A percentile compares a stretch with the other conserved stretches of the same genome.
Evolutionary conservation across 305 asterid genomes (phyloP).

Genomic region (Caryopteris hybrid): DNA sequence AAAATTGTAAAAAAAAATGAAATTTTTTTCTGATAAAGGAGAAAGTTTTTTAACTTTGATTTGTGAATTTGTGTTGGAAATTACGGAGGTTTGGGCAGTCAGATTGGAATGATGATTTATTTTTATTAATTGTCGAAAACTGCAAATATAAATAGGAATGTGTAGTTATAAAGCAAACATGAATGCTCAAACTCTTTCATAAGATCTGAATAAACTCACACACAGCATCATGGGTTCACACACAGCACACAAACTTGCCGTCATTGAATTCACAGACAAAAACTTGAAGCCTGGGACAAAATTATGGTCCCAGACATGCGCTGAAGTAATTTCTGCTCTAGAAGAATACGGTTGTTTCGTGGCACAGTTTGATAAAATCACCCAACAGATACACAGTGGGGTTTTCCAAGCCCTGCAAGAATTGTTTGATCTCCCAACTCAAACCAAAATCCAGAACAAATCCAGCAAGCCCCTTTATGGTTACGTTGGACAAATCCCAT

Average conservation of each 20-base stretch:
- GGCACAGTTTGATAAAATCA: conserved; percentile 45
- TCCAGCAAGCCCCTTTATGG: conserved; percentile 63
- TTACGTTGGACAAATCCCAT: conserved; percentile 61
- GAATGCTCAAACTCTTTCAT: not conserved
- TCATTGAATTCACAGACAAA: conserved; percentile 42
- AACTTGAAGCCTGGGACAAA: conserved; percentile 39
- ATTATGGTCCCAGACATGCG: conserved; percentile 40
- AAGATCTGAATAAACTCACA: not conserved
- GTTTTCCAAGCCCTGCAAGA: conserved; percentile 40
- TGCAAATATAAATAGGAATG: not conserved
- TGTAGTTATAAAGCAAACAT: not conserved
- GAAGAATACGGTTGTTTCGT: conserved; percentile 74
- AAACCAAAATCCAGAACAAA: conserved; percentile 56
- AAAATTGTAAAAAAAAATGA: too few species aligned
- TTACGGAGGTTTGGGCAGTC: too few species aligned
- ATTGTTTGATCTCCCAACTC: conserved; percentile 55
- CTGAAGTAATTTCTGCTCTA: conserved; percentile 39
- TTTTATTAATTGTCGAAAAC: too few species aligned
- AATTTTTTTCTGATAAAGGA: too few species aligned
- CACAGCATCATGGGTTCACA: conserved; percentile 45
- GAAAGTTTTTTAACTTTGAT: too few species aligned
- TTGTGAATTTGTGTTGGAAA: too few species aligned
- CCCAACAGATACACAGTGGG: conserved; percentile 30
- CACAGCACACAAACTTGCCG: conserved; percentile 40
- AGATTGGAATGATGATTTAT: too few species aligned